Percentiles rank a stretch among this genome's conserved stretches.
phyloP scores from a whole-genome alignment of 2,329 filamentous ascomycete genomes.

The Aspergillus viridinutans region DNA sequence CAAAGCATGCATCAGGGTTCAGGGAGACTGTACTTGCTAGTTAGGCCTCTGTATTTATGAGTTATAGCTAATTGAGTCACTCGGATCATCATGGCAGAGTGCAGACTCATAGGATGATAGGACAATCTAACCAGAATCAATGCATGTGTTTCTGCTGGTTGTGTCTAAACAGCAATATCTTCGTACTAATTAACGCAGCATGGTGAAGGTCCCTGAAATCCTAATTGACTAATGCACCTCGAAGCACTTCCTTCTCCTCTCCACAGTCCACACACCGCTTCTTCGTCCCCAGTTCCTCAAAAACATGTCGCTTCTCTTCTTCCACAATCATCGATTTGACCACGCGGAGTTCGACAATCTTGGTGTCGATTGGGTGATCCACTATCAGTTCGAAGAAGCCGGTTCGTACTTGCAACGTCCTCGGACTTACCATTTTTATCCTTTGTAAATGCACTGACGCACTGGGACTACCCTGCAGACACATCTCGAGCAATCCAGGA shows the following conservation, averaged over 20 bases:
- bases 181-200: neutral
- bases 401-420: conserved; percentile 45
- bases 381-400: conserved; percentile 67
- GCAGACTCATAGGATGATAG: neutral
- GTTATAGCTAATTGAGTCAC: neutral
- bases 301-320: conserved; percentile 26
- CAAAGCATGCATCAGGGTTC: neutral
- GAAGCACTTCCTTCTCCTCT: neutral
- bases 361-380: conserved; percentile 83
- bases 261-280: conserved; percentile 2
- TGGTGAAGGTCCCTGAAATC: neutral
- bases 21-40: neutral
- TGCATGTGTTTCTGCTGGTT: neutral
- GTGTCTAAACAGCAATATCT: neutral
- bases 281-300: neutral
- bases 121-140: neutral
- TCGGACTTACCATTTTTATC: neutral
- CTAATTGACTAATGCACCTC: neutral
- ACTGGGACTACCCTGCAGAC: conserved; percentile 46
- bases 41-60: neutral
- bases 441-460: neutral
- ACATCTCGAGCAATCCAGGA: conserved; percentile 65
- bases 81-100: neutral
- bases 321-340: conserved; percentile 11
- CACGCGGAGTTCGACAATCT: conserved; percentile 49